Evolutionary conservation across 2,329 filamentous ascomycete genomes (phyloP), one percentile per base, ranked within the genome.

Genomic region (Penicillium sp.): DNA sequence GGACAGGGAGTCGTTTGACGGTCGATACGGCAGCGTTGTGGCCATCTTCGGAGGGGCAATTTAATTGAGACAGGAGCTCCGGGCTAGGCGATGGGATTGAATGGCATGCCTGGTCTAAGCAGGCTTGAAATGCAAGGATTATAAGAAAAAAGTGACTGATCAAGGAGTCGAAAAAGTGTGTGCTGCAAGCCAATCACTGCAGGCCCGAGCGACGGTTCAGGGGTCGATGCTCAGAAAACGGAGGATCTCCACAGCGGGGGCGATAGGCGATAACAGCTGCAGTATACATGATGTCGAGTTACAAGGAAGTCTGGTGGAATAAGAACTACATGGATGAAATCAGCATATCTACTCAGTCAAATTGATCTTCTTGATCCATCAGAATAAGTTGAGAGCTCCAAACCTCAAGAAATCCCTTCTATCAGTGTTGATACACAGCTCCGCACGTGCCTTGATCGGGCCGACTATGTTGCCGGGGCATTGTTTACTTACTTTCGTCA

Each of bases 1-100:
- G 19, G 78, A 76, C 67, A 88, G 85, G 69, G 70, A 73, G 57
- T 73, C 72, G 53, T 75, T 75, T 16, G 75, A 73, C 29, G 75
- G 73, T 57, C 73, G 73, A 63, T 73, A 74, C 13, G 76, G 71
- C 31, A 78, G 62, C 22, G 68, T 67, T 46, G 68, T 69, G 55
- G 70, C 67, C 73, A 77, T 77, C 55, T 66, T 72, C 50, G 59
- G 46, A 53, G 57, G 58, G 45, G 46, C 46, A 54, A 48, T 52
- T 52, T 48, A 41, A 24, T 49, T 43, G 53, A 60, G 57, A 61
- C 52, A 59, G 55, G 50, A 58, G 57, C 59, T 58, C 62, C 57
- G 48, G 47, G 56, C 53, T 56, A 63, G 43, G 56, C 37, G 56
- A 64, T 51, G 19, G 50, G 48, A 29, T 58, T 35, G 48, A 57